These are phyloP conservation scores for Osmozyma mogii DNA, from an alignment of 805 yeast species.

Conservation along the genomic window DNA sequence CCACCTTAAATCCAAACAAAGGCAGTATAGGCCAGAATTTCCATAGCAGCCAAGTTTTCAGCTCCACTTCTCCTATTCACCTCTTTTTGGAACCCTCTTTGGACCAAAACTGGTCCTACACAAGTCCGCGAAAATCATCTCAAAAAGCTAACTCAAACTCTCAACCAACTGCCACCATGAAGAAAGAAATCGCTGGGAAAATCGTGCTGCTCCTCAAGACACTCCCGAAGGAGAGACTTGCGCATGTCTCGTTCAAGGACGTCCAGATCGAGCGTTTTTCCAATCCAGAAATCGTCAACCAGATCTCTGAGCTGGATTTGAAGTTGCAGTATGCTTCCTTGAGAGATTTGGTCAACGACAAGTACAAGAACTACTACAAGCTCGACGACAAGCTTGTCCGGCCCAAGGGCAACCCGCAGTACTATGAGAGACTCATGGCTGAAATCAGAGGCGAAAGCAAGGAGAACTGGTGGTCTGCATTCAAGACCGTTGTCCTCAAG, in stretches of 20 bases:
- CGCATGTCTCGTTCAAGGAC: constrained; percentile 65
- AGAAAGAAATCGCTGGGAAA: constrained; percentile 44
- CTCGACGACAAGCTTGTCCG: constrained; percentile 56
- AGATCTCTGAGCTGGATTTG: constrained; percentile 43
- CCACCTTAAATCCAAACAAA: too few species aligned
- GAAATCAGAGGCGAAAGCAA: constrained; percentile 67
- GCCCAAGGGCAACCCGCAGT: constrained; percentile 83
- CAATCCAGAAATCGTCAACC: constrained; percentile 24
- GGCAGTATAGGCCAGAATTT: too few species aligned
- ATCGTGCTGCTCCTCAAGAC: constrained; percentile 51
- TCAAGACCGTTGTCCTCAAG: constrained; percentile 72
- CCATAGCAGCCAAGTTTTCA: too few species aligned
- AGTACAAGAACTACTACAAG: constrained; percentile 55
- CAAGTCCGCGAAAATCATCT: too few species aligned
- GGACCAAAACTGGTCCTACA: too few species aligned
- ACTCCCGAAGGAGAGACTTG: constrained; percentile 62
- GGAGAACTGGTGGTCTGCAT: constrained; percentile 57
- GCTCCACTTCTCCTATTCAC: too few species aligned
- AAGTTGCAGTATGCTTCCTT: constrained; percentile 53
- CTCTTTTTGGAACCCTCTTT: too few species aligned
- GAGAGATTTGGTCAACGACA: constrained; percentile 49
- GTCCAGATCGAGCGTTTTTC: constrained; percentile 43
- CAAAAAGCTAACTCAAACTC: too few species aligned
- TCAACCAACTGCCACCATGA: constrained; percentile 9
- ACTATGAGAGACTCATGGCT: constrained; percentile 60